Percentiles rank a stretch among this genome's conserved stretches.
Evolutionary conservation across 495 filamentous ascomycete genomes (phyloP).

Genomic region (Neurospora sp.): DNA sequence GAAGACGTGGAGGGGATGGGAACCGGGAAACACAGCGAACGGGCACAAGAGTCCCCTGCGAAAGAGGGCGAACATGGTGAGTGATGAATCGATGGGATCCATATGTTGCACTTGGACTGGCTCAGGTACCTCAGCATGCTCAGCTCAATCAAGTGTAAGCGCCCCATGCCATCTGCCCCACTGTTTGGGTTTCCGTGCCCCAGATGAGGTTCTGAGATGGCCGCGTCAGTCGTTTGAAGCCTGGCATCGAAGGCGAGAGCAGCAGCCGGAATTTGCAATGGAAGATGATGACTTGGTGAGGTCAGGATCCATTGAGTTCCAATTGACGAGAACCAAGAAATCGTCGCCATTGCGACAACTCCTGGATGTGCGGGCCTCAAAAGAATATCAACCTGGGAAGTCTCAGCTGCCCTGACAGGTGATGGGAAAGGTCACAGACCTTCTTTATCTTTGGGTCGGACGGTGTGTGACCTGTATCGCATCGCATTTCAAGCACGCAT

Average conservation of each 20-base stretch:
- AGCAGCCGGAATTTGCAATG: neutral
- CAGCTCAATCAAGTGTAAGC: neutral
- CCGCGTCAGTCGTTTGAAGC: neutral
- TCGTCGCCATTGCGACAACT: neutral
- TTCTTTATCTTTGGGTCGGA: neutral
- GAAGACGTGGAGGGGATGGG: neutral
- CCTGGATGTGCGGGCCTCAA: neutral
- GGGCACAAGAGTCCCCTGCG: neutral
- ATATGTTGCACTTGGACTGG: neutral
- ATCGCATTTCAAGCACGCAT: neutral
- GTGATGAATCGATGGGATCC: neutral
- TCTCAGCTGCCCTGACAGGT: neutral
- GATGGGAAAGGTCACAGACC: neutral
- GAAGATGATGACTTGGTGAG: neutral
- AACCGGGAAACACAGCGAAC: neutral
- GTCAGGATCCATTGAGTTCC: neutral
- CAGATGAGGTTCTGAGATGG: neutral
- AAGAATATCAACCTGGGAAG: neutral
- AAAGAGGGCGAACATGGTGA: neutral
- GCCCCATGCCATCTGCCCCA: neutral
- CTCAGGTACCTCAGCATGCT: neutral
- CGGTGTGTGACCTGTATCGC: neutral
- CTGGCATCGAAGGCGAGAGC: neutral
- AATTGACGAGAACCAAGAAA: neutral
- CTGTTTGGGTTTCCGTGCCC: neutral